Conservation (phyloP, 192 early-diverging fungal genomes). For the Backusella liffmaniae region DNA sequence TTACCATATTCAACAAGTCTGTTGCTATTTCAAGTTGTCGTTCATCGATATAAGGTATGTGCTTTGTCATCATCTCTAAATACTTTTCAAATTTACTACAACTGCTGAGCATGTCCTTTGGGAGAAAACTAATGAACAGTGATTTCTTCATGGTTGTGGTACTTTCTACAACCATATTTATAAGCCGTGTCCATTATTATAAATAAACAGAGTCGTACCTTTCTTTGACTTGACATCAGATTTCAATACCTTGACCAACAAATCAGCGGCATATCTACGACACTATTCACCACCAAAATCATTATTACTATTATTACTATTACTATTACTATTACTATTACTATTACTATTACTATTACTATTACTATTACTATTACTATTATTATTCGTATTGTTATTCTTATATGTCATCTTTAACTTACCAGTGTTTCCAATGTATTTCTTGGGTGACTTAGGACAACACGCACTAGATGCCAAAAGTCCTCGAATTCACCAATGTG, state of each 20-base stretch:
- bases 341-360: too few relatives aligned
- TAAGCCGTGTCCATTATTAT: neutral
- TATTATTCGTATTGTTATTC: too few relatives aligned
- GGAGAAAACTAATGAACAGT: neutral
- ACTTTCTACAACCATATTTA: neutral
- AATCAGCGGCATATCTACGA: neutral
- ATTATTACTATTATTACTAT: too few relatives aligned
- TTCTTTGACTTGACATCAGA: neutral
- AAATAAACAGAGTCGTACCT: neutral
- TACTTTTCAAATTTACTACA: neutral
- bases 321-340: too few relatives aligned
- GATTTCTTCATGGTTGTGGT: neutral
- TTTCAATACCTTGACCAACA: constrained; percentile 3
- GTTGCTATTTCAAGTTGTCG: neutral
- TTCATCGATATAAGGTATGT: neutral
- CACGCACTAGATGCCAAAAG: neutral
- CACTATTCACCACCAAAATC: neutral
- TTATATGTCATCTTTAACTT: neutral
- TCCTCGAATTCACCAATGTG: neutral
- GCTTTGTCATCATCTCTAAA: neutral
- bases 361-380: too few relatives aligned
- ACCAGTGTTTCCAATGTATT: neutral
- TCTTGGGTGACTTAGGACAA: neutral
- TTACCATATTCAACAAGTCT: neutral
- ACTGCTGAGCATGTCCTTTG: neutral